phyloP scores from a whole-genome alignment of 148 eudicot genomes.

The Dysphania ambrosioides region DNA sequence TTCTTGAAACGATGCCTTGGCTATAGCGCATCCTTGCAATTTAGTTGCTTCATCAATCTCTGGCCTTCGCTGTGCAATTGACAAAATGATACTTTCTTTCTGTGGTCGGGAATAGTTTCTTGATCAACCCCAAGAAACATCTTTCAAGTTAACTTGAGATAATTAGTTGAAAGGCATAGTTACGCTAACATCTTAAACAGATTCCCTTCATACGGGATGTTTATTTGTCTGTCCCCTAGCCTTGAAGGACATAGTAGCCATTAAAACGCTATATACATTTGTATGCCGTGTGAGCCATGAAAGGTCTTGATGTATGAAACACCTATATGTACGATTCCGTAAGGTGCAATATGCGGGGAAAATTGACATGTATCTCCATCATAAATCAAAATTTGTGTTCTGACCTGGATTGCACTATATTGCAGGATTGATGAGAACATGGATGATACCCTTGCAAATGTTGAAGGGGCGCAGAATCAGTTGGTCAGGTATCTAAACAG shows the following conservation, averaged over 20 bases:
- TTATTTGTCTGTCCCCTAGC: neutral
- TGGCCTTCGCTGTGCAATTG: neutral
- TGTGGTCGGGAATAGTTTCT: no score
- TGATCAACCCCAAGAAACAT: neutral
- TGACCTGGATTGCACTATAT: conserved; percentile 2
- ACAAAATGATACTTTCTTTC: neutral
- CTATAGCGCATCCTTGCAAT: neutral
- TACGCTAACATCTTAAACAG: neutral
- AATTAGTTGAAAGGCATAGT: neutral
- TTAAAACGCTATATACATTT: neutral
- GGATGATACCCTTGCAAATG: conserved; percentile 71
- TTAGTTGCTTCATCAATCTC: neutral
- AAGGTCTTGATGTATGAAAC: neutral
- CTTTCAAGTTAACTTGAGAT: neutral
- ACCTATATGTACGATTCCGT: no score
- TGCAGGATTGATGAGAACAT: conserved; percentile 78
- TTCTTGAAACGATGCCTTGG: neutral
- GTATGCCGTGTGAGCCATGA: neutral
- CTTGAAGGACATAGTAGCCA: neutral
- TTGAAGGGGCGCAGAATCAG: conserved; percentile 73
- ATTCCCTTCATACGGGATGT: neutral
- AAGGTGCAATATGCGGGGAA: neutral
- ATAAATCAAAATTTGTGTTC: neutral
- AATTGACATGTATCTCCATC: conserved; percentile 1
- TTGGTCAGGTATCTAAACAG: conserved; percentile 72